phyloP scores from a whole-genome alignment of 768 basidiomycete species.

The Tricholoma saponaceum region DNA sequence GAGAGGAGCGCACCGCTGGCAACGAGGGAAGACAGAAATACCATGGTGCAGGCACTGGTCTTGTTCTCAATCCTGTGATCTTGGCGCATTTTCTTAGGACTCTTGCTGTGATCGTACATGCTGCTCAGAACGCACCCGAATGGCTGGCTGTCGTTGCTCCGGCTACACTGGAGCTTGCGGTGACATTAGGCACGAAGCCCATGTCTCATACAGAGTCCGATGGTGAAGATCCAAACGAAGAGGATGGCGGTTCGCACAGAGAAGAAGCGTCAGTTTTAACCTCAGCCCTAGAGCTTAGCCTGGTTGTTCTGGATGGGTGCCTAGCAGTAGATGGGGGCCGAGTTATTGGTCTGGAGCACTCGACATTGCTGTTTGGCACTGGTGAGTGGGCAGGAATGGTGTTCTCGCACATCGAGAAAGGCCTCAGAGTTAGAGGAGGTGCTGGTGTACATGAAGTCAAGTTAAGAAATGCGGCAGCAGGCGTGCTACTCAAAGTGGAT shows the following conservation, averaged over 20 bases:
- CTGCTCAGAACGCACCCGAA: constrained; percentile 72
- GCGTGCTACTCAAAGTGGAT: constrained; percentile 78
- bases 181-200: constrained; percentile 70
- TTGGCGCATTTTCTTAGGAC: constrained; percentile 75
- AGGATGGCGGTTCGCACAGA: constrained; percentile 20
- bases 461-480: constrained; percentile 68
- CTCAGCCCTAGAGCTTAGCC: constrained; percentile 70
- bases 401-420: constrained; percentile 62
- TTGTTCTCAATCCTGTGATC: constrained; percentile 76
- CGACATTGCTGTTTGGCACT: constrained; percentile 60
- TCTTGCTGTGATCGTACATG: constrained; percentile 76
- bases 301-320: constrained; percentile 73
- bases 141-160: constrained; percentile 83
- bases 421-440: constrained; percentile 54
- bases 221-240: constrained; percentile 28
- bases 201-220: constrained; percentile 41
- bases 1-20: constrained; percentile 66
- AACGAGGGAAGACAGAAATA: constrained; percentile 55
- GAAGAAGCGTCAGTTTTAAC: constrained; percentile 75
- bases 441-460: constrained; percentile 64
- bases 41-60: constrained; percentile 72
- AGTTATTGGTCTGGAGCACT: constrained; percentile 71
- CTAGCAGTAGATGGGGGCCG: constrained; percentile 76
- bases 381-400: constrained; percentile 81
- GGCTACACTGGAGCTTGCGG: constrained; percentile 76